Conservation (phyloP, 2,329 filamentous ascomycete species). For the Elsinoe ampelina region DNA sequence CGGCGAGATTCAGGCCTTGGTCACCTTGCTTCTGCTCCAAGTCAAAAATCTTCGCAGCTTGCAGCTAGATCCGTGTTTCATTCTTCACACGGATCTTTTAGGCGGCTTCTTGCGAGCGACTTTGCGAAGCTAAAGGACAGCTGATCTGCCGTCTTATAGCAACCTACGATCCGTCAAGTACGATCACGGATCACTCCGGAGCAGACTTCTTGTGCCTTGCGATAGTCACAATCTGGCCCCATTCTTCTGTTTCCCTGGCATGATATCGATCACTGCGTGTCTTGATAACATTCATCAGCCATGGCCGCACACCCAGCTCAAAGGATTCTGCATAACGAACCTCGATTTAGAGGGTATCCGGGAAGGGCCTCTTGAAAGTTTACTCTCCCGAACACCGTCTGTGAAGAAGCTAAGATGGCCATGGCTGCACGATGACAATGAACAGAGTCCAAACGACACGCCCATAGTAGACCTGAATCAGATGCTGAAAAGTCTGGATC, state of each 20-base stretch:
- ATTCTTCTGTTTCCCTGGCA: background rate
- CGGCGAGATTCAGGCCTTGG: background rate
- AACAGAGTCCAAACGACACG: background rate
- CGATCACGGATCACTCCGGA: background rate
- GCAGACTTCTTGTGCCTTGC: background rate
- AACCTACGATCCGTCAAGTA: background rate
- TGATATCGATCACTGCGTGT: background rate
- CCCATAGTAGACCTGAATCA: background rate
- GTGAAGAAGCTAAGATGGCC: background rate
- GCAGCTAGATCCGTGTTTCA: background rate
- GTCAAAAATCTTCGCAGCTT: background rate
- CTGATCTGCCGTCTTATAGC: background rate
- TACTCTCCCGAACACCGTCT: background rate
- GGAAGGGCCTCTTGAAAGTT: background rate
- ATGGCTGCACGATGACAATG: background rate
- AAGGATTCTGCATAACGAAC: background rate
- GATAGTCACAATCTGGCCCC: background rate
- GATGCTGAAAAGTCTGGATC: background rate
- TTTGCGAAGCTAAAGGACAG: background rate
- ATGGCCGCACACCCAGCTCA: background rate
- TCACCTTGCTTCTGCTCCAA: background rate
- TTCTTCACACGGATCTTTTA: background rate
- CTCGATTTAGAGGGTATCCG: background rate
- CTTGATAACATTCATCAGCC: background rate
- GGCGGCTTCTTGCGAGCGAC: background rate